These are phyloP conservation scores for Trichoderma sp. DNA, from an alignment of 2,329 filamentous ascomycete genomes.

Conservation along the genomic window DNA sequence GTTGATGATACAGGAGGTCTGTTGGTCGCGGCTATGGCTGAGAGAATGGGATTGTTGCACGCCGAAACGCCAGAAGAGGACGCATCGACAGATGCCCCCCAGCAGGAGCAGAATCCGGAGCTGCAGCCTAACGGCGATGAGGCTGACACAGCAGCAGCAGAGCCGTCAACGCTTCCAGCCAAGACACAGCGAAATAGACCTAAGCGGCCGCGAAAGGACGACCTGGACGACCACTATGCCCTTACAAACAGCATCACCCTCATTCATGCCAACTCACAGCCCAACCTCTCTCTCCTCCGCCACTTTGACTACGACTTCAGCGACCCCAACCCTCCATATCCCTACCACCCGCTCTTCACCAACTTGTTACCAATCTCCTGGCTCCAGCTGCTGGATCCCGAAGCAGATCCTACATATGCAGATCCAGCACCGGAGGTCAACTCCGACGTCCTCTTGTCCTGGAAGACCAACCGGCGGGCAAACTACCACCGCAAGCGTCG, in stretches of 20 bases:
- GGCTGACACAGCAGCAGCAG: not conserved
- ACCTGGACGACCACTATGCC: slow-evolving; percentile 63
- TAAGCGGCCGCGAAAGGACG: slow-evolving; percentile 37
- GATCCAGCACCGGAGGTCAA: slow-evolving; percentile 59
- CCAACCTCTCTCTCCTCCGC: slow-evolving; percentile 81
- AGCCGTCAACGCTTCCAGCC: slow-evolving; percentile 15
- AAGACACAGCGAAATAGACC: slow-evolving; percentile 27
- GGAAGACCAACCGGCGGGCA: slow-evolving; percentile 79
- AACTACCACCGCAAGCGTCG: slow-evolving; percentile 86
- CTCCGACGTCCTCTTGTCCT: slow-evolving; percentile 59
- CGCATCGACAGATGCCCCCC: not conserved
- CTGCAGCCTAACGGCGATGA: slow-evolving; percentile 13
- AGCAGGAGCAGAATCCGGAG: slow-evolving; percentile 13
- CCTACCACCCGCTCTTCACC: slow-evolving; percentile 74
- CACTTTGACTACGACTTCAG: slow-evolving; percentile 83
- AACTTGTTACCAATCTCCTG: slow-evolving; percentile 84
- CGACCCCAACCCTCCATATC: slow-evolving; percentile 54
- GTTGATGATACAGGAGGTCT: slow-evolving; percentile 86
- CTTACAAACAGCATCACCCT: slow-evolving; percentile 74
- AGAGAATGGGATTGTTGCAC: slow-evolving; percentile 81
- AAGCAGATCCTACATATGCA: slow-evolving; percentile 69
- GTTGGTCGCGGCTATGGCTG: slow-evolving; percentile 77
- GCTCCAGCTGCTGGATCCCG: slow-evolving; percentile 82
- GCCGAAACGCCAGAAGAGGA: slow-evolving; percentile 31
- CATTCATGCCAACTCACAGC: slow-evolving; percentile 77